Percentiles rank a stretch among this genome's conserved stretches.
Evolutionary conservation across 352 stramenopile genomes (phyloP).

Genomic region (Phytophthora crassamura): DNA sequence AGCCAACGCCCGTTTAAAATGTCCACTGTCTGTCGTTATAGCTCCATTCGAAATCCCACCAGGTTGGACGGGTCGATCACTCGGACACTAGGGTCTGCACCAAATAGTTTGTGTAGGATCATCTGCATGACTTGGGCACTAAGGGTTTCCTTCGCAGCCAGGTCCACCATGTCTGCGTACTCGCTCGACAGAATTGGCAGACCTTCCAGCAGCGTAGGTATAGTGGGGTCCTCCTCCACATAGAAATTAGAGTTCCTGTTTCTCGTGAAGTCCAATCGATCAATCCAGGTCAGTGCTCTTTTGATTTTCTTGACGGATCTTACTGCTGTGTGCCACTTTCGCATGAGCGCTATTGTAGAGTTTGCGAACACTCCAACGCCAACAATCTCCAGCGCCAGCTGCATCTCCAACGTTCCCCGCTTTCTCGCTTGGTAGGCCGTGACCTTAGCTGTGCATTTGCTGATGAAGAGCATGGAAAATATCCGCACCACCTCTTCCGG

Average conservation of each 20-base stretch:
- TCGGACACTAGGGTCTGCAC: no score
- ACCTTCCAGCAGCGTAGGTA: no score
- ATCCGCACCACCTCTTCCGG: background rate
- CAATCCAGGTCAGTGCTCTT: background rate
- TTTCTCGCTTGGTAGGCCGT: background rate
- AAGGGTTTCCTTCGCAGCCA: no score
- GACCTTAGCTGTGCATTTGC: background rate
- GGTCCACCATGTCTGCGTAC: no score
- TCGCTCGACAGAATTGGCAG: no score
- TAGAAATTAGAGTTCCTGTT: background rate
- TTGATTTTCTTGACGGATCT: background rate
- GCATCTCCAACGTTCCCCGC: background rate
- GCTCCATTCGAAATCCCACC: no score
- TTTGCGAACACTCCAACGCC: slow-evolving; percentile 1
- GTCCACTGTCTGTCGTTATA: no score
- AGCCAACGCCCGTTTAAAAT: no score
- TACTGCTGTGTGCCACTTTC: background rate
- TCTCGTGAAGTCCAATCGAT: background rate
- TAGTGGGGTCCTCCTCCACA: background rate
- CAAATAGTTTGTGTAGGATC: no score
- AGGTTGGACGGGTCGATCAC: no score
- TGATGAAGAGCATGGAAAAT: slow-evolving; percentile 1
- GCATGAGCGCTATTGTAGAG: background rate
- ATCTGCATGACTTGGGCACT: no score
- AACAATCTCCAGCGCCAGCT: background rate